phyloP scores from a whole-genome alignment of 73 alveolate genomes.

The Paramecium primaurelia region DNA sequence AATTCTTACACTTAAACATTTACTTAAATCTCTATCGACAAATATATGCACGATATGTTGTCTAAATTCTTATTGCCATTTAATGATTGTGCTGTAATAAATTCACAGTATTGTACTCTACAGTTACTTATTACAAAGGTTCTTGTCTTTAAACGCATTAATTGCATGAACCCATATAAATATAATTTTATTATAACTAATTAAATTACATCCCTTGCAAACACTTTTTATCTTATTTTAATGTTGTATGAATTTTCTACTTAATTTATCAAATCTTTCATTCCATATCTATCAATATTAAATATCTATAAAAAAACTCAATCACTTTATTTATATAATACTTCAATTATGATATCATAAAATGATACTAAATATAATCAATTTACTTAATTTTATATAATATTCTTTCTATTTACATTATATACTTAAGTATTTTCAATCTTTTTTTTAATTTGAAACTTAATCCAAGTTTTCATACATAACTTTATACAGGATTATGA shows the following conservation, averaged over 20 bases:
- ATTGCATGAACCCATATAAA: slow-evolving; percentile 26
- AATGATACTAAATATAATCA: too few relatives aligned
- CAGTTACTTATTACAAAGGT: background rate
- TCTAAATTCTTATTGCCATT: background rate
- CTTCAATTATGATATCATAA: background rate
- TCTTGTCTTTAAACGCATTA: background rate
- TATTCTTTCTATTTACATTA: too few relatives aligned
- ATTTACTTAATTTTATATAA: too few relatives aligned
- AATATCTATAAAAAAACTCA: too few relatives aligned
- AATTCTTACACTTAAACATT: background rate
- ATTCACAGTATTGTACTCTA: background rate
- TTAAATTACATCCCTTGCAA: background rate
- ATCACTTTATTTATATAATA: background rate
- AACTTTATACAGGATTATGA: too few relatives aligned
- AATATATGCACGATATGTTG: background rate
- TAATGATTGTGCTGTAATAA: background rate
- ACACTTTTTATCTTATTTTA: background rate
- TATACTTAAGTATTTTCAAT: too few relatives aligned
- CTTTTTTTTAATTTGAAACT: too few relatives aligned
- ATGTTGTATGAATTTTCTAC: background rate
- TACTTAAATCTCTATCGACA: background rate
- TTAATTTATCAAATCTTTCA: background rate
- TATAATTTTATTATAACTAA: background rate
- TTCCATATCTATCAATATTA: background rate
- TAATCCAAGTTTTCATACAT: too few relatives aligned